phyloP scores from a whole-genome alignment of 257 asterid species.

The Solanum infundibuliforme region DNA sequence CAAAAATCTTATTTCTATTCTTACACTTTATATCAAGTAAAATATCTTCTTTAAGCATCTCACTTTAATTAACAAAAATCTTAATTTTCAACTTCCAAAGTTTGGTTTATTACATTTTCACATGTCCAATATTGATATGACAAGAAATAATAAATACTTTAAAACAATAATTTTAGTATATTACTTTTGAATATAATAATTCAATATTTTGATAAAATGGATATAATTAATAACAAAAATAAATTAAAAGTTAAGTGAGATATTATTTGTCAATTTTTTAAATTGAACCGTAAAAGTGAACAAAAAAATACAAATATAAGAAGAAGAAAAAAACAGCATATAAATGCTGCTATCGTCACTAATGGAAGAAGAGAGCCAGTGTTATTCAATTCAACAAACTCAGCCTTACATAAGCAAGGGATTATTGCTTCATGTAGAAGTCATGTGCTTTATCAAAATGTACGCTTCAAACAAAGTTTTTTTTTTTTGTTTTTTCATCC shows the following conservation, averaged over 20 bases:
- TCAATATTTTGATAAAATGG: too few relatives aligned
- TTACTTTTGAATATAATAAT: too few relatives aligned
- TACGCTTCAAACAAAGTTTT: not conserved
- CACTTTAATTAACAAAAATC: not conserved
- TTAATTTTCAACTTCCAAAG: not conserved
- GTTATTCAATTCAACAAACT: not conserved
- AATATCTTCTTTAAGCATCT: not conserved
- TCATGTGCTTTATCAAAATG: not conserved
- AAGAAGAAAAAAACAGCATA: not conserved
- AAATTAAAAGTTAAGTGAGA: too few relatives aligned
- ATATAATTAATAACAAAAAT: too few relatives aligned
- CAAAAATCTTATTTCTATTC: not conserved
- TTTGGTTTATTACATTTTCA: not conserved
- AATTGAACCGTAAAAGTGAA: not conserved
- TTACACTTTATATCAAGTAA: not conserved
- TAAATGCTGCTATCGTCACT: too few relatives aligned
- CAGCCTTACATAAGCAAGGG: not conserved
- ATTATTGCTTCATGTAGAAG: not conserved
- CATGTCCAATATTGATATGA: not conserved
- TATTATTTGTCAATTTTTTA: too few relatives aligned
- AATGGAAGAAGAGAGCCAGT: not conserved
- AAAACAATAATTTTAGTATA: too few relatives aligned
- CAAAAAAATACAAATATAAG: not conserved
- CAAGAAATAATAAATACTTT: too few relatives aligned
- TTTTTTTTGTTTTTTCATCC: too few relatives aligned